Conservation (phyloP, 2,329 filamentous ascomycete species). For the Dactylellina sp. region DNA sequence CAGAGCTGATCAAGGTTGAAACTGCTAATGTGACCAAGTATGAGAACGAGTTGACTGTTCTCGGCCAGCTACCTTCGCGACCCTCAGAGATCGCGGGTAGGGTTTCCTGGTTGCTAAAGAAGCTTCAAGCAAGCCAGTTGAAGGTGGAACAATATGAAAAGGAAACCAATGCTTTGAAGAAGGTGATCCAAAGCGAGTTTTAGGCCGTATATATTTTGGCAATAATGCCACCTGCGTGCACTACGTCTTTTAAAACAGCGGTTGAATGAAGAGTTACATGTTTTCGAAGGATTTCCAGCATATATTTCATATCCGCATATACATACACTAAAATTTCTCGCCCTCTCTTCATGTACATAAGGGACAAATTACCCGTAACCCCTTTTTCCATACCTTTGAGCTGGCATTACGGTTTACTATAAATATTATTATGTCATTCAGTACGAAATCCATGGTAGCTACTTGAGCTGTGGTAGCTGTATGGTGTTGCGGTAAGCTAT, state of each 20-base stretch:
- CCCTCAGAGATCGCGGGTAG: constrained; percentile 65
- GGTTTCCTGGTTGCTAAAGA: constrained; percentile 66
- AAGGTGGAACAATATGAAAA: constrained; percentile 68
- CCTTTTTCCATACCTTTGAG: neutral
- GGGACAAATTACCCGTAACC: constrained; percentile 38
- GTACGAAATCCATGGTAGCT: neutral
- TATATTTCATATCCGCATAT: neutral
- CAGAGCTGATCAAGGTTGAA: constrained; percentile 66
- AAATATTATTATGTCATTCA: neutral
- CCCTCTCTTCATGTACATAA: constrained; percentile 48
- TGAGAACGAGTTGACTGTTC: constrained; percentile 67
- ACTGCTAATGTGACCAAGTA: constrained; percentile 67
- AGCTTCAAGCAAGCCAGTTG: constrained; percentile 66
- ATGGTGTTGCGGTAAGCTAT: too few species aligned
- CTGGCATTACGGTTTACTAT: constrained; percentile 2
- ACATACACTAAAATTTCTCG: neutral
- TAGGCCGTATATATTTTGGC: too few species aligned
- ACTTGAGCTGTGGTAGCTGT: too few species aligned
- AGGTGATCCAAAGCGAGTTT: constrained; percentile 66
- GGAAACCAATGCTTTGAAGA: constrained; percentile 67
- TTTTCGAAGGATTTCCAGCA: constrained; percentile 1
- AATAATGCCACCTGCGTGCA: too few species aligned
- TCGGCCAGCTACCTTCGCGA: constrained; percentile 66
- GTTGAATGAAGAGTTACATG: too few species aligned
- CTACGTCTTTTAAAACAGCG: too few species aligned